A percentile compares a stretch with the other conserved stretches of the same genome.
These are phyloP conservation scores for Kodamaea ohmeri DNA, from an alignment of 1,139 yeast species.

Conservation along the genomic window DNA sequence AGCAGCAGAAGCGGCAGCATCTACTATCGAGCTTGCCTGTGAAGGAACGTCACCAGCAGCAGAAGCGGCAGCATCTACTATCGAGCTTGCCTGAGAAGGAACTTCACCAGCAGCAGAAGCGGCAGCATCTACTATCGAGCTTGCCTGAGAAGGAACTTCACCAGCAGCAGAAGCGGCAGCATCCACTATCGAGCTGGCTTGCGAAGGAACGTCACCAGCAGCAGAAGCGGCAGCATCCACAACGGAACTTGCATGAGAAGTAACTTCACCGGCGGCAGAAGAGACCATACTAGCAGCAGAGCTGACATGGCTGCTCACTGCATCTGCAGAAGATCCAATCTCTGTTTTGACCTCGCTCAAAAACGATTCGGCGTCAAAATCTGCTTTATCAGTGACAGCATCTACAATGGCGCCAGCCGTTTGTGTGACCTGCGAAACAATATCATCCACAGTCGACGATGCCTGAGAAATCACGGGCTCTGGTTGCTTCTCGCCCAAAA, in stretches of 20 bases:
- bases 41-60: background rate
- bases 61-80: slow-evolving; percentile 3
- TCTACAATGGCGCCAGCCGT: slow-evolving; percentile 5
- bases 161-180: slow-evolving; percentile 2
- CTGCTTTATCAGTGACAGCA: too few species aligned
- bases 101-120: background rate
- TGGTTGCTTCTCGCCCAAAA: slow-evolving; percentile 4
- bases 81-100: background rate
- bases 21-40: too few species aligned
- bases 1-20: too few species aligned
- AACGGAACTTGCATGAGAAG: background rate
- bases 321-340: background rate
- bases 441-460: slow-evolving; percentile 1
- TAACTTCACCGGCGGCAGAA: background rate
- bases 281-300: slow-evolving; percentile 1
- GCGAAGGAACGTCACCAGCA: slow-evolving; percentile 1
- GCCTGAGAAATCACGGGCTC: slow-evolving; percentile 2
- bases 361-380: slow-evolving; percentile 21
- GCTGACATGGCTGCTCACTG: background rate
- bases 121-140: slow-evolving; percentile 1
- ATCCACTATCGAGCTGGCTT: slow-evolving; percentile 1
- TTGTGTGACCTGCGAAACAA: slow-evolving; percentile 20
- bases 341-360: slow-evolving; percentile 13
- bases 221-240: background rate
- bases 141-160: slow-evolving; percentile 1